phyloP scores from a whole-genome alignment of 345 rosid genomes.

The Brassica incana region DNA sequence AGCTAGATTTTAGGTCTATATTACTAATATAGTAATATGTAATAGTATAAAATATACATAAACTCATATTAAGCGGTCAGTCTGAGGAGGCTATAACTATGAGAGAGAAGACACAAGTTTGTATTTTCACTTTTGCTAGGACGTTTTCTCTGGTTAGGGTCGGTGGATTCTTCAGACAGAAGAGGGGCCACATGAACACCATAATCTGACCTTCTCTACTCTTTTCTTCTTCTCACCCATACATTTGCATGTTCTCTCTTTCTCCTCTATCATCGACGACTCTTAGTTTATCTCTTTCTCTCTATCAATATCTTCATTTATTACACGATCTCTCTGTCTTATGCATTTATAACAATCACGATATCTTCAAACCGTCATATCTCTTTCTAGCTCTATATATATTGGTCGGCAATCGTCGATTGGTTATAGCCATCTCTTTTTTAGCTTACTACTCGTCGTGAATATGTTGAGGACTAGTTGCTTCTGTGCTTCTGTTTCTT shows the following conservation, averaged over 20 bases:
- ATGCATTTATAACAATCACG: conserved; percentile 40
- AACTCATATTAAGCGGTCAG: conserved; percentile 7
- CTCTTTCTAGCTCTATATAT: conserved; percentile 1
- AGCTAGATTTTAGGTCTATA: conserved; percentile 32
- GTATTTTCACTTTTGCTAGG: conserved; percentile 34
- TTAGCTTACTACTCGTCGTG: background rate
- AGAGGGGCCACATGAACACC: conserved; percentile 41
- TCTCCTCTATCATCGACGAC: conserved; percentile 24
- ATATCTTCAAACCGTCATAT: conserved; percentile 27
- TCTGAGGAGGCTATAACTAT: conserved; percentile 30
- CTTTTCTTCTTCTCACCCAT: conserved; percentile 42
- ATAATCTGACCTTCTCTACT: conserved; percentile 44
- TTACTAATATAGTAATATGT: background rate
- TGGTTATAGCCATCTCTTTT: background rate
- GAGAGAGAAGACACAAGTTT: conserved; percentile 34
- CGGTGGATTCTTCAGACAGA: conserved; percentile 42
- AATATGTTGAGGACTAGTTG: conserved; percentile 35
- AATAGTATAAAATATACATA: background rate
- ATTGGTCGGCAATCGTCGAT: conserved; percentile 10
- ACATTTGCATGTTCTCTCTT: conserved; percentile 57
- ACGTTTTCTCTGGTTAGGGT: conserved; percentile 41
- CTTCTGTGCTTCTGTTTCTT: conserved; percentile 35
- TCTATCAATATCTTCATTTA: conserved; percentile 47
- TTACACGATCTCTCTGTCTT: conserved; percentile 38
- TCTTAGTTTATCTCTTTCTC: conserved; percentile 3